Conservation (phyloP, 352 stramenopile genomes). For the Globisporangium paroecandrum region DNA sequence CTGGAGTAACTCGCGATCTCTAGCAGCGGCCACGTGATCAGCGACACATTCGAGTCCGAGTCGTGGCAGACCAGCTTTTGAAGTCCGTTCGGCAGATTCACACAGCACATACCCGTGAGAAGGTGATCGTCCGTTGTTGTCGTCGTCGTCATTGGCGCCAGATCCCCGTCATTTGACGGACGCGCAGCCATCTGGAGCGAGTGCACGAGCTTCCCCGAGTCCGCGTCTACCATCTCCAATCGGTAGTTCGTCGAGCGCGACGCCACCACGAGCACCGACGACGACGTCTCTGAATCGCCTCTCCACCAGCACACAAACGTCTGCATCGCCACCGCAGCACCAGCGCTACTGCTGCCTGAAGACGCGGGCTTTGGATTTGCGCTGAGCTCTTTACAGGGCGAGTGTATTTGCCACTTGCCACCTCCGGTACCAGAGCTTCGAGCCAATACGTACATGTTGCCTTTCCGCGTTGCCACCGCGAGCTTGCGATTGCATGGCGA, state of each 20-base stretch:
- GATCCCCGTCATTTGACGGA: background rate
- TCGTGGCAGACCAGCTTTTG: conserved; percentile 43
- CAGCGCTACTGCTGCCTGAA: conserved; percentile 6
- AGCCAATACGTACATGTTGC: conserved; percentile 57
- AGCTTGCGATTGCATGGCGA: conserved; percentile 27
- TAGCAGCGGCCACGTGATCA: conserved; percentile 53
- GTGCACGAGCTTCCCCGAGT: conserved; percentile 39
- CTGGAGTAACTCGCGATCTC: conserved; percentile 7
- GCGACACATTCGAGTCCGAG: conserved; percentile 26
- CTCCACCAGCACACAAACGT: conserved; percentile 59
- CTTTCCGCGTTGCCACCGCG: conserved; percentile 52
- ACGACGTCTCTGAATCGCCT: background rate
- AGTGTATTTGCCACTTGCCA: conserved; percentile 25
- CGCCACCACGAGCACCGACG: conserved; percentile 38
- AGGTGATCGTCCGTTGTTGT: conserved; percentile 15
- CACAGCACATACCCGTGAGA: conserved; percentile 30
- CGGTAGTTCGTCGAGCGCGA: conserved; percentile 28
- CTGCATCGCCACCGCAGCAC: conserved; percentile 27
- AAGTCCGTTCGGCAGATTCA: background rate
- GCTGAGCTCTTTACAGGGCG: conserved; percentile 28
- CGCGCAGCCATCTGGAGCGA: conserved; percentile 30
- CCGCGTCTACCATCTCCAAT: conserved; percentile 50
- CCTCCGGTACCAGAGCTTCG: background rate
- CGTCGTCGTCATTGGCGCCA: background rate
- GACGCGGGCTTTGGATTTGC: conserved; percentile 38